Percentiles rank a stretch among this genome's conserved stretches.
phyloP scores from a whole-genome alignment of 2,329 filamentous ascomycete species.

The Fusarium guadeloupense region DNA sequence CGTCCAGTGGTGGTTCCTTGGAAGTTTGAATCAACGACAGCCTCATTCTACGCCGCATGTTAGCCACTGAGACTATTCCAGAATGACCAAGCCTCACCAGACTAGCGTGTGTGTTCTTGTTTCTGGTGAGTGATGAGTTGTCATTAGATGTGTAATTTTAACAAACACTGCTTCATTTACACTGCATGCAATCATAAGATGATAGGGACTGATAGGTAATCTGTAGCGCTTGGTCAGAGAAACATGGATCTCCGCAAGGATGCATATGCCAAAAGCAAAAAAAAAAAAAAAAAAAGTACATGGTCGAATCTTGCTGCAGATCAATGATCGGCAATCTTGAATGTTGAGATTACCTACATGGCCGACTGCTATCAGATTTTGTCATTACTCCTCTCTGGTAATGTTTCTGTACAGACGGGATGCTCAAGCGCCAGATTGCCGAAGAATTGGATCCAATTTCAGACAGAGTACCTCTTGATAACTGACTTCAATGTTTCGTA shows the following conservation, averaged over 20 bases:
- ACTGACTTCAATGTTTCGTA: not conserved
- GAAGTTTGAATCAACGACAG: slow-evolving; percentile 2
- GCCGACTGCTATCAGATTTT: too few species aligned
- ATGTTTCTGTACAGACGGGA: slow-evolving; percentile 12
- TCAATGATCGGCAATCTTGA: slow-evolving; percentile 22
- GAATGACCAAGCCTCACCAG: not conserved
- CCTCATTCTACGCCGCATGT: not conserved
- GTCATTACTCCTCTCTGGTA: too few species aligned
- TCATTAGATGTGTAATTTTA: not conserved
- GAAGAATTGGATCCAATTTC: slow-evolving; percentile 7
- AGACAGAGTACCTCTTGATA: slow-evolving; percentile 5
- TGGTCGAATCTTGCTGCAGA: slow-evolving; percentile 24
- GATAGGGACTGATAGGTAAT: too few species aligned
- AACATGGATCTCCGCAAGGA: not conserved
- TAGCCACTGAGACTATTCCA: not conserved
- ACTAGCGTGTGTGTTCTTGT: not conserved
- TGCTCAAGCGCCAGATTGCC: slow-evolving; percentile 28
- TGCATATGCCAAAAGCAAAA: slow-evolving; percentile 10
- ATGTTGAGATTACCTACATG: too few species aligned
- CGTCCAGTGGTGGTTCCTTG: not conserved
- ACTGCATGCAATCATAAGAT: not conserved
- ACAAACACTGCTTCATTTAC: not conserved
- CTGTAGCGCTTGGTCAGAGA: not conserved
- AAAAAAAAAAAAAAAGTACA: not conserved
- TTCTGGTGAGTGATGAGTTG: not conserved